Evolutionary conservation across 2,329 filamentous ascomycete species (phyloP), one percentile per base, ranked within the genome.

Genomic region (Dryadomyces quercivorus): DNA sequence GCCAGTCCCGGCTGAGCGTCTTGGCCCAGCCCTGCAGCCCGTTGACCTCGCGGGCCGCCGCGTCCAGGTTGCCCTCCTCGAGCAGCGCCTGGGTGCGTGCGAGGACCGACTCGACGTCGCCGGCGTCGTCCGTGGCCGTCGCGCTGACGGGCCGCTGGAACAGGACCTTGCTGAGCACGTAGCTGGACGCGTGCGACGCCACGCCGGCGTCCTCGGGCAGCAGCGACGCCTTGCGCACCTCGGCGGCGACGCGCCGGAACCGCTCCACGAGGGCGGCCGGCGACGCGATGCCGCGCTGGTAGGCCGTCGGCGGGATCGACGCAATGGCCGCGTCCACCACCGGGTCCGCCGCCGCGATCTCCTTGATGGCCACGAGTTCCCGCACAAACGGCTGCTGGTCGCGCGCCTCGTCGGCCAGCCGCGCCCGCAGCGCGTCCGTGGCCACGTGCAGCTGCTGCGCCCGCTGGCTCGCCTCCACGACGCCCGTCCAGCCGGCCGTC

Each of bases 391-490:
- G 93, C 45, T 82, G 42, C 16, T 80, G 20, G 92, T 87, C 62
- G 84, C 78, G 46, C 6, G 22, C 56, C 31, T 46, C 50, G 31
- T 31, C 22, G 21, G 90, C 85, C 21, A 97, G 80, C 51, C 85
- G 88, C 56, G 88, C 83, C 61, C 88, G 86, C 52, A 97, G 90
- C 43, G 92, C 89, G 67, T 98, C 93, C 34, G 97, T 86, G 20
- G 93, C 93, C 40, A 98, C 89, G 66, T 96, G 89, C 31, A 98
- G 83, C 72, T 97, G 91, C 70, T 98, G 93, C 0, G 93, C 96
- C 70, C 88, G 86, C 59, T 97, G 80, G 71, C 93, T 97, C 57
- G 81, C 77, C 66, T 97, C 90, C 21, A 98, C 82, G 42, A 97
- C 88, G 44, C 84, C 81, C 70, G 92, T 94, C 90, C 90, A 97